phyloP scores from a whole-genome alignment of 2,329 filamentous ascomycete species.

The Colletotrichum tamarilloi region DNA sequence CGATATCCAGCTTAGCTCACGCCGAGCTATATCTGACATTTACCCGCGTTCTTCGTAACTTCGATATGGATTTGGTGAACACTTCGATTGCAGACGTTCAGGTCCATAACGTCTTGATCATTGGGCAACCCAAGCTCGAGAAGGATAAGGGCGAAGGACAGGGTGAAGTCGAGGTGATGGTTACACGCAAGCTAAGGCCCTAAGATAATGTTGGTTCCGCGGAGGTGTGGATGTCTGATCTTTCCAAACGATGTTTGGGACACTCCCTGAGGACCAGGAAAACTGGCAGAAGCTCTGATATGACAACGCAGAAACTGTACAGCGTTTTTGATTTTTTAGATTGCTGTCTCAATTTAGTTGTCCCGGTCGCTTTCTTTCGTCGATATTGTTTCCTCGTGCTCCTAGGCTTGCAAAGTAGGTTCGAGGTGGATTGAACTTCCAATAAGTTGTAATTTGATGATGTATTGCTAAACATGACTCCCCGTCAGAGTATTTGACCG shows the following conservation, averaged over 20 bases:
- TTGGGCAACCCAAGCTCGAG: constrained; percentile 28
- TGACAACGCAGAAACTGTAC: not conserved
- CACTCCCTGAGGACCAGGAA: not conserved
- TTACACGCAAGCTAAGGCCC: constrained; percentile 7
- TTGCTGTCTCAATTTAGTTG: not conserved
- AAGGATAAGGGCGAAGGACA: constrained; percentile 1
- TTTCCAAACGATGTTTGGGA: not conserved
- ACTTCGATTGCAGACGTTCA: constrained; percentile 32
- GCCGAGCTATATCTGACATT: constrained; percentile 36
- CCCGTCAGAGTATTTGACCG: not conserved
- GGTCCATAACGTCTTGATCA: constrained; percentile 3
- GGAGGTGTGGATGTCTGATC: not conserved
- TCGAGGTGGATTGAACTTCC: not conserved
- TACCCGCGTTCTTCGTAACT: constrained; percentile 29
- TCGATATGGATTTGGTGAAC: constrained; percentile 37
- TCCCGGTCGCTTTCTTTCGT: not conserved
- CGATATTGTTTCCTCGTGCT: not conserved
- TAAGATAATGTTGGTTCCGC: not conserved
- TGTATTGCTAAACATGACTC: not conserved
- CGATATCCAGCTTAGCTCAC: constrained; percentile 25
- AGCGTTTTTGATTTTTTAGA: not conserved
- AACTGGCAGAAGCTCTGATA: not conserved
- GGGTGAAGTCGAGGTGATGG: constrained; percentile 34
- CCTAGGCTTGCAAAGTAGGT: not conserved
- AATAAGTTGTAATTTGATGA: not conserved